Evolutionary conservation across 108 stramenopile species (phyloP).

Genomic region (Nitzschia sp.): DNA sequence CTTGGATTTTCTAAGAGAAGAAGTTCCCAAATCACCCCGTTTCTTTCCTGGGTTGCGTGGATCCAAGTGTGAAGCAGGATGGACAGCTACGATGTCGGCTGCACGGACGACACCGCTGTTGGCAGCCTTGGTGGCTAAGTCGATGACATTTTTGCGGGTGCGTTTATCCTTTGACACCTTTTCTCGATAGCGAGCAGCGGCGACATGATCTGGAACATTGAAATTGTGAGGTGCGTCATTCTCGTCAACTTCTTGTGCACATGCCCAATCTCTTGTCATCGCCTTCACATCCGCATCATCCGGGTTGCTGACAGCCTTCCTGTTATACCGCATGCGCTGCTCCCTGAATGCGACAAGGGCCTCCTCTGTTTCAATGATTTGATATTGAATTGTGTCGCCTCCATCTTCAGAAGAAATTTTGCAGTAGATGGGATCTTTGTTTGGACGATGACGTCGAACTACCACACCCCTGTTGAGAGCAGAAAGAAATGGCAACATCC

Average conservation of each 20-base stretch:
- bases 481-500: conserved; percentile 68
- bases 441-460: conserved; percentile 74
- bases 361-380: conserved; percentile 60
- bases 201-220: conserved; percentile 56
- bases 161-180: conserved; percentile 47
- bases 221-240: conserved; percentile 35
- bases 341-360: conserved; percentile 77
- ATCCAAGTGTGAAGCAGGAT: conserved; percentile 75
- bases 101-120: conserved; percentile 56
- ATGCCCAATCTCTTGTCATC: conserved; percentile 27
- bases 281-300: conserved; percentile 11
- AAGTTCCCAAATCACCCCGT: conserved; percentile 62
- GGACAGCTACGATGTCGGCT: conserved; percentile 76
- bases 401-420: conserved; percentile 70
- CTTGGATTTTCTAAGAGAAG: conserved; percentile 64
- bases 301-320: conserved; percentile 17
- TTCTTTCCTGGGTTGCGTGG: conserved; percentile 47
- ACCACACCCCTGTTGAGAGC: conserved; percentile 83
- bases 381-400: conserved; percentile 77
- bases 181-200: conserved; percentile 67
- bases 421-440: conserved; percentile 61
- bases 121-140: conserved; percentile 43
- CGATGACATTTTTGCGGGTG: conserved; percentile 34
- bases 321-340: conserved; percentile 74
- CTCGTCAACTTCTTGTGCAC: conserved; percentile 33